Conservation (phyloP, 495 filamentous ascomycete genomes). For the Poronia punctata region DNA sequence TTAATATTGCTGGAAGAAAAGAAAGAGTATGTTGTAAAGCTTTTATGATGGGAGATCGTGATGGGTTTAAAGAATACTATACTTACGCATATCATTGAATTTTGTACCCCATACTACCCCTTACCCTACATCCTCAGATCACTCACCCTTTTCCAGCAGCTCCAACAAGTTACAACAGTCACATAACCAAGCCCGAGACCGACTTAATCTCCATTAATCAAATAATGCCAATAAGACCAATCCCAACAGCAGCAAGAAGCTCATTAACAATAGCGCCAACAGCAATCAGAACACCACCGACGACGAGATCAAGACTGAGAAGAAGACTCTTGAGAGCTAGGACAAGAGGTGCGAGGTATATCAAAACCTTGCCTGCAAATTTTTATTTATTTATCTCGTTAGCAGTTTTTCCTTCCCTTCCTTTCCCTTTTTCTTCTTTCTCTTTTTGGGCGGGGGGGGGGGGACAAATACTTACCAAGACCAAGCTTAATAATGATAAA, state of each 20-base stretch:
- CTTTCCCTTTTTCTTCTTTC: too few relatives aligned
- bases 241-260: constrained; percentile 27
- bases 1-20: too few relatives aligned
- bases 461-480: constrained; percentile 23
- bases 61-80: too few relatives aligned
- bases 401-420: too few relatives aligned
- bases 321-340: constrained; percentile 25
- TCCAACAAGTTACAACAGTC: too few relatives aligned
- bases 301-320: constrained; percentile 29
- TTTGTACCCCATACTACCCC: too few relatives aligned
- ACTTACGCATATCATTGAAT: too few relatives aligned
- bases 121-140: background rate
- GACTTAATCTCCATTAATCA: too few relatives aligned
- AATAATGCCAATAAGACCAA: constrained; percentile 25
- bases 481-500: constrained; percentile 32
- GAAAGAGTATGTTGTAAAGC: background rate
- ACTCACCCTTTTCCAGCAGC: too few relatives aligned
- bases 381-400: too few relatives aligned
- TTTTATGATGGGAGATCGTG: too few relatives aligned
- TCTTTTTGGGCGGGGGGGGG: constrained; percentile 1
- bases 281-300: constrained; percentile 24
- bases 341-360: constrained; percentile 27
- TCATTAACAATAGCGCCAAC: constrained; percentile 25
- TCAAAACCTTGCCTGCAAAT: constrained; percentile 26
- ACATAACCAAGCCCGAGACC: too few relatives aligned